Evolutionary conservation across 495 filamentous ascomycete species (phyloP), one percentile per base, ranked within the genome.

Genomic region (Alectoria sarmentosa): DNA sequence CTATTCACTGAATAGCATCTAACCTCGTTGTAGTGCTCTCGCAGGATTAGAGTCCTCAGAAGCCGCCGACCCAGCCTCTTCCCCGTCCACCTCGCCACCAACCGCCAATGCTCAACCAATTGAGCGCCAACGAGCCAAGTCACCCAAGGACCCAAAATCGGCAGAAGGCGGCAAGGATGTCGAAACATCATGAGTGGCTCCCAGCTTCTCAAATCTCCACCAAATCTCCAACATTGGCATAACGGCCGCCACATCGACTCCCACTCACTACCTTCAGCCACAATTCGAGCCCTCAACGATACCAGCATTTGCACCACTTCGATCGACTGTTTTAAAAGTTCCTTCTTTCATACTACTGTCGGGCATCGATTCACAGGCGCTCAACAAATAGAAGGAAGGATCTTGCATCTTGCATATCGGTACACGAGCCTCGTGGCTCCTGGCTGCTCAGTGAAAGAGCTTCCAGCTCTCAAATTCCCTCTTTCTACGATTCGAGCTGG

Each of bases 31-130:
- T 62, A 88, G 85, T 76, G 83, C 84, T 67, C 79, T 88, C 54
- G 84, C 82, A 68, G 71, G 68, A 65, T 74, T 86, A 64, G 84
- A 86, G 71, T 77, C 78, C 62, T 76, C 66, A 39, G 67, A 65
- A 49, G 59, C 72, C 65, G 80, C 80, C 67, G 84, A 85, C 70
- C 75, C 82, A 44, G 82, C 80, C 49, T 85, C 84, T 66, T 83
- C 84, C 48, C 82, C 84, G 21, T 86, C 82, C 34, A 81, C 80
- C 39, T 88, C 85, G 36, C 85, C 85, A 55, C 75, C 79, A 57
- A 73, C 79, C 54, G 74, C 76, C 52, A 88, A 86, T 72, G 58
- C 62, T n/a, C 66, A 62, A 54, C 66, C 62, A 60, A 44, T 65
- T 58, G 63, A 65, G 32, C 63, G 63, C 19, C 63, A 60, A 28